A percentile compares a stretch with the other conserved stretches of the same genome.
Evolutionary conservation across 768 basidiomycete species (phyloP).

Genomic region (Tephrocybe sp.): DNA sequence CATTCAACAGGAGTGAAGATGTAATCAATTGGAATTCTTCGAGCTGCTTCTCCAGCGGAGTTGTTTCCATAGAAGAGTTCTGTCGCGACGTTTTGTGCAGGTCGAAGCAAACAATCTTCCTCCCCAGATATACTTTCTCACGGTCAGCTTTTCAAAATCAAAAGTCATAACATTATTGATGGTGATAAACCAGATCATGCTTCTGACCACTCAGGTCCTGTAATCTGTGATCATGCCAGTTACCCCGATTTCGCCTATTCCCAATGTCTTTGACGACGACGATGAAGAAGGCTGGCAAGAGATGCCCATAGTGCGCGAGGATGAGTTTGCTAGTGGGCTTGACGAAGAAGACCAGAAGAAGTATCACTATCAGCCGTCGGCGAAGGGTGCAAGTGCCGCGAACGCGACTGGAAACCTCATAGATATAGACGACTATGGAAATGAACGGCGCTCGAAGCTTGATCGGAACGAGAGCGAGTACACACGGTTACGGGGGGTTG

Average conservation of each 20-base stretch:
- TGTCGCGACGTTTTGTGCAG: too few relatives aligned
- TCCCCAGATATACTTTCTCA: conserved; percentile 6
- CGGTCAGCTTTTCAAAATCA: conserved; percentile 4
- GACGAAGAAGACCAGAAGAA: conserved; percentile 87
- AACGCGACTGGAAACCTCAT: conserved; percentile 91
- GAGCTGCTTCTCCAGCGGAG: conserved; percentile 18
- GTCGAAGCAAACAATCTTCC: too few relatives aligned
- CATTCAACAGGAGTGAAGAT: conserved; percentile 64
- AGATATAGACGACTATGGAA: conserved; percentile 77
- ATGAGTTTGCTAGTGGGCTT: conserved; percentile 63
- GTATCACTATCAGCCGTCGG: conserved; percentile 72
- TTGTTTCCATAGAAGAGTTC: neutral
- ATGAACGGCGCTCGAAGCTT: conserved; percentile 84
- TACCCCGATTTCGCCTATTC: conserved; percentile 27
- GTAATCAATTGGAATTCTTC: conserved; percentile 62
- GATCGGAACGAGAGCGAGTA: conserved; percentile 89
- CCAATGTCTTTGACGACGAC: conserved; percentile 44
- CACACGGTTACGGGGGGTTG: conserved; percentile 83
- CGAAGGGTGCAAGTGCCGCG: conserved; percentile 45
- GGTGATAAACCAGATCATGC: neutral
- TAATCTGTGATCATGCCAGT: conserved; percentile 12
- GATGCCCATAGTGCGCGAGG: conserved; percentile 85
- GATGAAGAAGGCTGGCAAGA: conserved; percentile 76
- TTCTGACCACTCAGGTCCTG: neutral
- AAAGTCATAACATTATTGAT: conserved; percentile 5